phyloP scores from a whole-genome alignment of 1,284 basidiomycete genomes.

The Exsudoporus floridanus region DNA sequence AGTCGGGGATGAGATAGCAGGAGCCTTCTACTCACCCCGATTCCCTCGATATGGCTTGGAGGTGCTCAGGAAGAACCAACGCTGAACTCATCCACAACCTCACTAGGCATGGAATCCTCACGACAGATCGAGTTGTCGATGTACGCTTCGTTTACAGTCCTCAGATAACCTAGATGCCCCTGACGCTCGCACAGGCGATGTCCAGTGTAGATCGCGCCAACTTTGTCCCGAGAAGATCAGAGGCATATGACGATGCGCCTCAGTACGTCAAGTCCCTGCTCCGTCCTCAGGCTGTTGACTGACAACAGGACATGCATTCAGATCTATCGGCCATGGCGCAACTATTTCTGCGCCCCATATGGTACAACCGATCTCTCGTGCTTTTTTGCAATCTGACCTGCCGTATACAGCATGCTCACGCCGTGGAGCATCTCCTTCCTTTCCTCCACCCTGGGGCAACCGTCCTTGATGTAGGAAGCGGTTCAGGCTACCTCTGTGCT shows the following conservation, averaged over 20 bases:
- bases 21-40: background rate
- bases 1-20: background rate
- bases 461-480: slow-evolving; percentile 81
- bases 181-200: slow-evolving; percentile 57
- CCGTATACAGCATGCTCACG: slow-evolving; percentile 73
- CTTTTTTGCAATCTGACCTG: background rate
- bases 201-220: slow-evolving; percentile 68
- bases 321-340: slow-evolving; percentile 74
- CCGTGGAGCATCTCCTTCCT: slow-evolving; percentile 69
- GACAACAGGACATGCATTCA: slow-evolving; percentile 29
- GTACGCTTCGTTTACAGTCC: slow-evolving; percentile 33
- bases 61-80: slow-evolving; percentile 68
- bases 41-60: slow-evolving; percentile 70
- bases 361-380: slow-evolving; percentile 43
- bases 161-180: background rate
- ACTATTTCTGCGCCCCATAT: slow-evolving; percentile 93
- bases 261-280: slow-evolving; percentile 44
- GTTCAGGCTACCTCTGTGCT: slow-evolving; percentile 76
- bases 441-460: slow-evolving; percentile 67
- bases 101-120: slow-evolving; percentile 52
- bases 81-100: slow-evolving; percentile 73
- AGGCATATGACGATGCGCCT: slow-evolving; percentile 79
- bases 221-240: slow-evolving; percentile 55
- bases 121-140: slow-evolving; percentile 48
- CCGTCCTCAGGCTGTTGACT: background rate